Evolutionary conservation across 805 yeast species (phyloP).

Genomic region (Kockiozyma suomiensis): DNA sequence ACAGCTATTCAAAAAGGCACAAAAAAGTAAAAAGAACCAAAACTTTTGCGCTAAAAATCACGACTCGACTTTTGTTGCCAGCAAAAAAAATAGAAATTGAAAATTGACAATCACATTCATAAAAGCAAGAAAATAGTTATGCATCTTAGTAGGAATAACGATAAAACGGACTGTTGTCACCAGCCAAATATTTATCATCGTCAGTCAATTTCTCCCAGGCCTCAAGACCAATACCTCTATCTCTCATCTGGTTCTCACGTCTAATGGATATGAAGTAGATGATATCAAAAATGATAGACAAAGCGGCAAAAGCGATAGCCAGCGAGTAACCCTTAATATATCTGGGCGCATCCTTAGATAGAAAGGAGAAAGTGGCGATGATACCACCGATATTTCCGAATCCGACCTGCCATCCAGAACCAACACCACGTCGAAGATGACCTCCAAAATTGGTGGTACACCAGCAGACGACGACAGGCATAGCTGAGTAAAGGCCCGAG

Average conservation of each 20-base stretch:
- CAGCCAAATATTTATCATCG: constrained; percentile 17
- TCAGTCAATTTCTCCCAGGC: constrained; percentile 31
- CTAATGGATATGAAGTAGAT: constrained; percentile 44
- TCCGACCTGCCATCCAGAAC: constrained; percentile 65
- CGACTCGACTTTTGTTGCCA: background rate
- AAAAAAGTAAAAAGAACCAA: background rate
- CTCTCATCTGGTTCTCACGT: constrained; percentile 39
- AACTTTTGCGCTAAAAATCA: background rate
- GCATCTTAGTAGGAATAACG: constrained; percentile 21
- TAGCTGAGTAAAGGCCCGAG: constrained; percentile 60
- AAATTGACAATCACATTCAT: background rate
- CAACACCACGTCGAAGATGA: constrained; percentile 61
- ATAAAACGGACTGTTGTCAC: constrained; percentile 21
- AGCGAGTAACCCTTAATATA: constrained; percentile 59
- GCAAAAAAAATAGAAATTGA: background rate
- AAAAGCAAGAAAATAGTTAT: background rate
- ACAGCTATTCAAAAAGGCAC: background rate
- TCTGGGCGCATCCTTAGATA: constrained; percentile 59
- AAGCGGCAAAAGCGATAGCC: constrained; percentile 52
- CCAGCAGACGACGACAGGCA: constrained; percentile 76
- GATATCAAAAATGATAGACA: constrained; percentile 46
- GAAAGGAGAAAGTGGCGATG: constrained; percentile 60
- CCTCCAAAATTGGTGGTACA: constrained; percentile 62
- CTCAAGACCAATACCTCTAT: constrained; percentile 30
- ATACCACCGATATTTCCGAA: constrained; percentile 77